Conservation (phyloP, 2,329 filamentous ascomycete species). For the Colletotrichum abscissum region DNA sequence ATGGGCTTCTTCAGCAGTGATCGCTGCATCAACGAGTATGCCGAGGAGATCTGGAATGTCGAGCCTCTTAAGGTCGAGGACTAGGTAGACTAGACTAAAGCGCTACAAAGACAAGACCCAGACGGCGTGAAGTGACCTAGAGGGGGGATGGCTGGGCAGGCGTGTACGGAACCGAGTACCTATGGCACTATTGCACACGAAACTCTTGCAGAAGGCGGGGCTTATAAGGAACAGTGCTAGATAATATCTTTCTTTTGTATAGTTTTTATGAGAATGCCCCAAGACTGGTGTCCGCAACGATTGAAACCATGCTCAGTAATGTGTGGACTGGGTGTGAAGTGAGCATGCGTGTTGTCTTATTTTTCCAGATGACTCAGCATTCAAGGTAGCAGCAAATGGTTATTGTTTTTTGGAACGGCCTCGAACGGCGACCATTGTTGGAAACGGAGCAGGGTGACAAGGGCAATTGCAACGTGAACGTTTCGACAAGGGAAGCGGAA, state of each 20-base stretch:
- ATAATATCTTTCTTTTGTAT: constrained; percentile 33
- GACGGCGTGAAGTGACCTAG: background rate
- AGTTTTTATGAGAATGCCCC: constrained; percentile 10
- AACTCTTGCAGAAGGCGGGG: constrained; percentile 16
- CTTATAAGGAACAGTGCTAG: constrained; percentile 18
- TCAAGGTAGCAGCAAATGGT: background rate
- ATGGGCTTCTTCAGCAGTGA: constrained; percentile 99
- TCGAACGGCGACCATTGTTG: background rate
- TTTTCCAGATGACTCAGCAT: background rate
- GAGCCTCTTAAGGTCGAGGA: constrained; percentile 75
- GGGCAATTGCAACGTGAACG: background rate
- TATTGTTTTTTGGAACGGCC: background rate
- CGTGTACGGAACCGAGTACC: constrained; percentile 13
- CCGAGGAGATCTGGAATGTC: constrained; percentile 96
- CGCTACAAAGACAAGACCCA: background rate
- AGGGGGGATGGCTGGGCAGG: background rate
- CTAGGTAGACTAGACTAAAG: constrained; percentile 22
- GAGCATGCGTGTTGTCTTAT: background rate
- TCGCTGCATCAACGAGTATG: constrained; percentile 96
- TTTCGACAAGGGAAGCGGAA: constrained; percentile 13
- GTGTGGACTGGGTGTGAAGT: background rate
- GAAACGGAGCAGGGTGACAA: constrained; percentile 21
- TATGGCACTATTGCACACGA: constrained; percentile 3
- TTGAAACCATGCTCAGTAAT: background rate
- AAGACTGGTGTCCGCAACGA: background rate